A percentile compares a stretch with the other conserved stretches of the same genome.
phyloP scores from a whole-genome alignment of 75 land plant species.

The Sequoiadendron giganteum region DNA sequence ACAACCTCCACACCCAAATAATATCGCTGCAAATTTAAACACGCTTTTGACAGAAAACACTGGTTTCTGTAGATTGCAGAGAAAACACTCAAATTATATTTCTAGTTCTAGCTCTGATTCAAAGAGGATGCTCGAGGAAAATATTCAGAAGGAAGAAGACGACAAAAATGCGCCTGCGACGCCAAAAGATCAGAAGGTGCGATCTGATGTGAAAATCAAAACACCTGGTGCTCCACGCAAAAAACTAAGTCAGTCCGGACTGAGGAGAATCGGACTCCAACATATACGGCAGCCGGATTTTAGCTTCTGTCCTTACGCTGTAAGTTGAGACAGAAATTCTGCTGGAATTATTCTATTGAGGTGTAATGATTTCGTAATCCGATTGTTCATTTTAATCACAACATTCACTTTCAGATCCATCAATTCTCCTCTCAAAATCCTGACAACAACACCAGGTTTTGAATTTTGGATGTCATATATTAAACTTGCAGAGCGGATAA shows the following conservation, averaged over 20 bases:
- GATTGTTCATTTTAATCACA: not conserved
- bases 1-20: not conserved
- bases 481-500: too few relatives aligned
- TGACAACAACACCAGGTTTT: too few relatives aligned
- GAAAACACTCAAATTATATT: not conserved
- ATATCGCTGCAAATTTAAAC: not conserved
- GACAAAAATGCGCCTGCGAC: not conserved
- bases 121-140: not conserved
- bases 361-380: not conserved
- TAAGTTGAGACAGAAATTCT: not conserved
- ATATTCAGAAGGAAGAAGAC: not conserved
- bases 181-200: not conserved
- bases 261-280: not conserved
- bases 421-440: too few relatives aligned
- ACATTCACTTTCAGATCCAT: too few relatives aligned
- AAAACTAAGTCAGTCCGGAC: not conserved
- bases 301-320: not conserved
- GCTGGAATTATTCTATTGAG: not conserved
- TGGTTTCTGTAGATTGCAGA: not conserved
- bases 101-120: too few relatives aligned
- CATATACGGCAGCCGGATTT: constrained; percentile 3
- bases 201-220: not conserved
- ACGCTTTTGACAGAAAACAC: not conserved
- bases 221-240: not conserved
- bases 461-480: too few relatives aligned